Percentiles rank a stretch among this genome's conserved stretches.
phyloP scores from a whole-genome alignment of 371 early-diverging fungal species.

The Syncephalis plumigaleata region DNA sequence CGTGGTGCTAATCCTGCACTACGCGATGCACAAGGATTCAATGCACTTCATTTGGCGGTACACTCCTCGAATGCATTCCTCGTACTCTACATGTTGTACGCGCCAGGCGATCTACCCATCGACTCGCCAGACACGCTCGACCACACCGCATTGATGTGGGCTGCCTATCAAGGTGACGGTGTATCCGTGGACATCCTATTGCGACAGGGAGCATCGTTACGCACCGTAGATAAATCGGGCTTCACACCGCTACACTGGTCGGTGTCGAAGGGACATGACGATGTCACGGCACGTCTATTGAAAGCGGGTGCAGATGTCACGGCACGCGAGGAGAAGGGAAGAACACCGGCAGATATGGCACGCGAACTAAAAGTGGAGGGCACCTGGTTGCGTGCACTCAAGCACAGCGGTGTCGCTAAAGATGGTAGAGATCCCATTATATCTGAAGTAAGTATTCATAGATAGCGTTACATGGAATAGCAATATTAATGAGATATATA shows the following conservation, averaged over 20 bases:
- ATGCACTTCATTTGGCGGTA: slow-evolving; percentile 79
- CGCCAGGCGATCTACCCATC: slow-evolving; percentile 39
- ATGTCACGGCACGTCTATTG: slow-evolving; percentile 32
- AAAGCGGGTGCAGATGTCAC: slow-evolving; percentile 44
- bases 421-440: slow-evolving; percentile 16
- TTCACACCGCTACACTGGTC: slow-evolving; percentile 54
- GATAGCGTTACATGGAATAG: no score
- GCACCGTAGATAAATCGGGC: slow-evolving; percentile 46
- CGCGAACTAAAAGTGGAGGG: slow-evolving; percentile 12
- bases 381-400: slow-evolving; percentile 39
- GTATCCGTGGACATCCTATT: slow-evolving; percentile 47
- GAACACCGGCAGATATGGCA: slow-evolving; percentile 48
- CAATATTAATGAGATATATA: neutral
- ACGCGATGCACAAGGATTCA: slow-evolving; percentile 76
- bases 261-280: slow-evolving; percentile 38
- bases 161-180: slow-evolving; percentile 71
- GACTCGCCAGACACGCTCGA: slow-evolving; percentile 56
- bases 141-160: slow-evolving; percentile 90
- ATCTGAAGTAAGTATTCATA: neutral
- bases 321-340: slow-evolving; percentile 45
- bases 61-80: slow-evolving; percentile 68
- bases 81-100: slow-evolving; percentile 45
- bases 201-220: slow-evolving; percentile 42
- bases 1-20: slow-evolving; percentile 57
- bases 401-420: slow-evolving; percentile 29